Conservation (phyloP, 2,329 filamentous ascomycete species). For the Neurospora sp. region DNA sequence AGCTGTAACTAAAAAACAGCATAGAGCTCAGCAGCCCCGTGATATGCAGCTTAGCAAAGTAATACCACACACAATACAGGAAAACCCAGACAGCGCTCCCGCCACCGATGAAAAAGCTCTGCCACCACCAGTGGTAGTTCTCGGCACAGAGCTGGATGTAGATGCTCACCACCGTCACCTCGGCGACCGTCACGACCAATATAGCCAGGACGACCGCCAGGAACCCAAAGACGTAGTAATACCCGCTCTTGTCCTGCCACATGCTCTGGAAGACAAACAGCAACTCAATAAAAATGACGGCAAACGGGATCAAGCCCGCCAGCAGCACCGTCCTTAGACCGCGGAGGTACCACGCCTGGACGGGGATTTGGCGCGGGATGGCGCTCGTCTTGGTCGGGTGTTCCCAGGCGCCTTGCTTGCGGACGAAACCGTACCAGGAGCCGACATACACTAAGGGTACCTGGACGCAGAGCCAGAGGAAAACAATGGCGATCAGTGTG, state of each 20-base stretch:
- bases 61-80: constrained; percentile 76
- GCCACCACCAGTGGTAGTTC: constrained; percentile 92
- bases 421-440: constrained; percentile 65
- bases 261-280: constrained; percentile 79
- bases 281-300: constrained; percentile 80
- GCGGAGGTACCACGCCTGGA: constrained; percentile 65
- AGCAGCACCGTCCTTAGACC: constrained; percentile 55
- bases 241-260: constrained; percentile 85
- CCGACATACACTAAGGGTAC: constrained; percentile 76
- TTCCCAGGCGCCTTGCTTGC: constrained; percentile 55
- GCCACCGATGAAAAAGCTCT: constrained; percentile 71
- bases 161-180: constrained; percentile 74
- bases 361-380: constrained; percentile 64
- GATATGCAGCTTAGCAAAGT: constrained; percentile 69
- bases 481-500: constrained; percentile 61
- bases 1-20: constrained; percentile 79
- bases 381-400: constrained; percentile 71
- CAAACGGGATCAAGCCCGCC: constrained; percentile 72
- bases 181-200: constrained; percentile 65
- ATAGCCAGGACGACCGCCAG: constrained; percentile 64
- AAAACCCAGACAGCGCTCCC: constrained; percentile 75
- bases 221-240: constrained; percentile 89
- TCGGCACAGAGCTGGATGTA: constrained; percentile 77
- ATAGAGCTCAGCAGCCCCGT: constrained; percentile 68
- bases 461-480: constrained; percentile 78